Evolutionary conservation across 129 eudicot genomes (phyloP).

Genomic region (Arctium minus): DNA sequence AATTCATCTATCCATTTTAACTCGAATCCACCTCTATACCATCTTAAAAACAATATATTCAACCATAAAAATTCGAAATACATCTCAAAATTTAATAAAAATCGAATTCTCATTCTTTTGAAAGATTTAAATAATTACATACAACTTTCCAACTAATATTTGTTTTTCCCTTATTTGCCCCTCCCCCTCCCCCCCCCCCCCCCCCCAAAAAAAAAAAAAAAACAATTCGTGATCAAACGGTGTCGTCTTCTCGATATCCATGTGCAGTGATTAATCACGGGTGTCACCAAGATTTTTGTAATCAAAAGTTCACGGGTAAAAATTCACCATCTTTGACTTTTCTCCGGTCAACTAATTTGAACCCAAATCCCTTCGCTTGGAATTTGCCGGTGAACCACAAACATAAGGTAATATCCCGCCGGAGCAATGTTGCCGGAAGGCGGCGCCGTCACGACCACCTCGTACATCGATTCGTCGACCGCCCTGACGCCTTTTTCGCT

Average conservation of each 20-base stretch:
- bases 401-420: constrained; percentile 45
- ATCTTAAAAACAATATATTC: neutral
- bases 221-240: constrained; percentile 1
- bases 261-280: constrained; percentile 28
- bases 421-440: constrained; percentile 51
- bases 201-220: too few species aligned
- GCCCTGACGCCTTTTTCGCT: constrained; percentile 14
- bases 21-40: neutral
- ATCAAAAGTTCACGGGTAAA: constrained; percentile 12
- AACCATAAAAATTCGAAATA: neutral
- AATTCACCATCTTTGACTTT: neutral
- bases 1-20: neutral
- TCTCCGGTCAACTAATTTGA: constrained; percentile 35
- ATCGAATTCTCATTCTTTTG: neutral
- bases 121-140: neutral
- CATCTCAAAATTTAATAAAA: neutral
- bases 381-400: constrained; percentile 55
- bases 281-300: constrained; percentile 23
- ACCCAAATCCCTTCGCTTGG: constrained; percentile 87
- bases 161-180: constrained; percentile 23
- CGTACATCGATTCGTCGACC: constrained; percentile 26
- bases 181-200: neutral
- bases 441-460: constrained; percentile 41
- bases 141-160: neutral
- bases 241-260: constrained; percentile 7